Conservation (phyloP, 2,329 filamentous ascomycete genomes). For the Fusarium nurragi region DNA sequence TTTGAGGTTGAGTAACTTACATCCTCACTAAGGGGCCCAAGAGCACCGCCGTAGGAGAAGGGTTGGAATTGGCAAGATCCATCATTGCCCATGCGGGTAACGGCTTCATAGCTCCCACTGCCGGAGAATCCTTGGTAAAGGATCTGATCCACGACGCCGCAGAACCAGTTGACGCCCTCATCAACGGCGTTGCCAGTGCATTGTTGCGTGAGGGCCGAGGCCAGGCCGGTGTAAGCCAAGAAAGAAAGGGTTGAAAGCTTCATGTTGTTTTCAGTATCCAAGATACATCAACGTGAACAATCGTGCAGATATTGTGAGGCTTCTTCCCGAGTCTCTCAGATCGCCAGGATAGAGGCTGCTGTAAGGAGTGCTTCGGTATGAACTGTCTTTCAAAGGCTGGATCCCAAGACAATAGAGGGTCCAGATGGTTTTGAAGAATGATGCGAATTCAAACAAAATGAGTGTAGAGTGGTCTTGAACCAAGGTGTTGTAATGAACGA, state of each 20-base stretch:
- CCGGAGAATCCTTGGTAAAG: constrained; percentile 71
- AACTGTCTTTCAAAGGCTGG: constrained; percentile 25
- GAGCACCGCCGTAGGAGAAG: constrained; percentile 65
- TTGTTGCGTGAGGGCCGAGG: constrained; percentile 48
- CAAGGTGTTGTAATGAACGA: constrained; percentile 27
- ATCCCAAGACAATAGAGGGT: constrained; percentile 21
- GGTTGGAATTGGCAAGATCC: constrained; percentile 64
- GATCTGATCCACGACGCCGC: constrained; percentile 71
- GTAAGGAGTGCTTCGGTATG: constrained; percentile 16
- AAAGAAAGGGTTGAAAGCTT: constrained; percentile 44
- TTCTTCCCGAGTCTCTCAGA: background rate
- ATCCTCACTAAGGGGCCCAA: constrained; percentile 76
- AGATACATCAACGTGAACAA: background rate
- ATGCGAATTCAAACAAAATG: constrained; percentile 36
- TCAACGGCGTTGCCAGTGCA: constrained; percentile 49
- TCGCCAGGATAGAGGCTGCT: background rate
- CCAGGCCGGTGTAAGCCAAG: constrained; percentile 45
- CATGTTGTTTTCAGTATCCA: constrained; percentile 40
- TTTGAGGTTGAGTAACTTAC: constrained; percentile 56
- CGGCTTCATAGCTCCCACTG: constrained; percentile 70
- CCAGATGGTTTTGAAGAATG: constrained; percentile 29
- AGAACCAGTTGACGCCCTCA: constrained; percentile 71
- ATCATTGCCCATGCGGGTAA: constrained; percentile 66
- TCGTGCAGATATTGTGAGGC: constrained; percentile 2
- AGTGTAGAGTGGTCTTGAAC: constrained; percentile 29